These are phyloP conservation scores for Harringtonia aguacate DNA, from an alignment of 2,329 filamentous ascomycete genomes.

Conservation along the genomic window DNA sequence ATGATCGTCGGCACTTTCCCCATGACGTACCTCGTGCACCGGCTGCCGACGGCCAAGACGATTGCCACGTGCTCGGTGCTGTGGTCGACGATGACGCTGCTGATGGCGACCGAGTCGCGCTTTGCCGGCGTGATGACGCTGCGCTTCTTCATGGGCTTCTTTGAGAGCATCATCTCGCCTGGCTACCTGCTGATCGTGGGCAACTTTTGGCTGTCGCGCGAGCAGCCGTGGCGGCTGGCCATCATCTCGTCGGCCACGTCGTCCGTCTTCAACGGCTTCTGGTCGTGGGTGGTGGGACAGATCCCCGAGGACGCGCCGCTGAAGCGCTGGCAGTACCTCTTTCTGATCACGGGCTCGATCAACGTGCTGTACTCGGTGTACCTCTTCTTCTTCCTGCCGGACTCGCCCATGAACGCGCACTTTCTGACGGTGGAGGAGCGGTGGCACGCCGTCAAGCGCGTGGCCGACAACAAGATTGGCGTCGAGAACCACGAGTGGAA, in stretches of 20 bases:
- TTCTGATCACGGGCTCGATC: constrained; percentile 52
- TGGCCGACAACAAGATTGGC: constrained; percentile 47
- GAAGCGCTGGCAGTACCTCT: constrained; percentile 53
- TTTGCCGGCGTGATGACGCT: constrained; percentile 20
- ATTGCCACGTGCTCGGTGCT: constrained; percentile 16
- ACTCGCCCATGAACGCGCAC: constrained; percentile 43
- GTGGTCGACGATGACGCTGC: constrained; percentile 19
- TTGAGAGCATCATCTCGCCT: constrained; percentile 20
- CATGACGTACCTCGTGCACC: constrained; percentile 17
- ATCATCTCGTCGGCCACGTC: constrained; percentile 17
- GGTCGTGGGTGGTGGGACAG: constrained; percentile 48
- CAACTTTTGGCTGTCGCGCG: constrained; percentile 19
- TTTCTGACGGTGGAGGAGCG: constrained; percentile 39
- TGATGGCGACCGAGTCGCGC: constrained; percentile 15
- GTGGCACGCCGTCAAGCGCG: constrained; percentile 40
- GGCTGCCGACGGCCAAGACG: constrained; percentile 17
- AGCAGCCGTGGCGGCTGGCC: constrained; percentile 6
- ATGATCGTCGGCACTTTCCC: constrained; percentile 16
- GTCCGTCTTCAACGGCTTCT: constrained; percentile 7
- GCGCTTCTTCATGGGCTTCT: constrained; percentile 18
- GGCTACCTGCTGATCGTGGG: constrained; percentile 20
- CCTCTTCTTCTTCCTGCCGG: constrained; percentile 45
- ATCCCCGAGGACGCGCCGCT: constrained; percentile 43
- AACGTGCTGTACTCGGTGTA: constrained; percentile 49
- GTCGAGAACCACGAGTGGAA: constrained; percentile 47